Evolutionary conservation across 2,329 filamentous ascomycete species (phyloP).

Genomic region (Rachicladosporium sp.): DNA sequence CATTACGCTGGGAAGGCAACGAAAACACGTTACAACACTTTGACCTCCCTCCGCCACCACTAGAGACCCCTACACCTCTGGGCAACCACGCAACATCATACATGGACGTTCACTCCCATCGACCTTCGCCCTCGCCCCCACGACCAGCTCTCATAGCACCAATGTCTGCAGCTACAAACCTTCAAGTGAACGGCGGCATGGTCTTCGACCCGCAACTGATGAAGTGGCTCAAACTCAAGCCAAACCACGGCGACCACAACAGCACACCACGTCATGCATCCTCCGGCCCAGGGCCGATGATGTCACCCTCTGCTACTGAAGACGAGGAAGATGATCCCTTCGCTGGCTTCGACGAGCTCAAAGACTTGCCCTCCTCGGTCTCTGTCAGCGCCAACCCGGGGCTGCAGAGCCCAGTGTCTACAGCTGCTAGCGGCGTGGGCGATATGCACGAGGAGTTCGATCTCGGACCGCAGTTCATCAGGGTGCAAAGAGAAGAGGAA

Average conservation of each 20-base stretch:
- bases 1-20: slow-evolving; percentile 90
- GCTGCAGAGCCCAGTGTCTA: slow-evolving; percentile 18
- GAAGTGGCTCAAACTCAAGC: slow-evolving; percentile 73
- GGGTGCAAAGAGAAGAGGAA: slow-evolving; percentile 82
- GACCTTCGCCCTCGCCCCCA: slow-evolving; percentile 25
- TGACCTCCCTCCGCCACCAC: slow-evolving; percentile 36
- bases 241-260: slow-evolving; percentile 23
- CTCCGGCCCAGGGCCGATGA: neutral
- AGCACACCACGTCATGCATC: slow-evolving; percentile 12
- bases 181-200: slow-evolving; percentile 95
- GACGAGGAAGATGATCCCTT: slow-evolving; percentile 90
- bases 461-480: slow-evolving; percentile 86
- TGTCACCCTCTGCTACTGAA: slow-evolving; percentile 45
- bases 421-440: slow-evolving; percentile 56
- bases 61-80: slow-evolving; percentile 25
- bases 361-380: slow-evolving; percentile 42
- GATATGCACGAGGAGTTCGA: slow-evolving; percentile 89
- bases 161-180: slow-evolving; percentile 56
- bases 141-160: slow-evolving; percentile 80
- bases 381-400: slow-evolving; percentile 8
- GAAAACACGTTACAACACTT: slow-evolving; percentile 75
- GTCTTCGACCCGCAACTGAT: slow-evolving; percentile 94
- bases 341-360: slow-evolving; percentile 84
- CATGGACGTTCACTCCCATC: slow-evolving; percentile 18
- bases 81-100: slow-evolving; percentile 22